These are phyloP conservation scores for Nowakowskiella sp. DNA, from an alignment of 192 early-diverging fungal genomes.

Conservation along the genomic window DNA sequence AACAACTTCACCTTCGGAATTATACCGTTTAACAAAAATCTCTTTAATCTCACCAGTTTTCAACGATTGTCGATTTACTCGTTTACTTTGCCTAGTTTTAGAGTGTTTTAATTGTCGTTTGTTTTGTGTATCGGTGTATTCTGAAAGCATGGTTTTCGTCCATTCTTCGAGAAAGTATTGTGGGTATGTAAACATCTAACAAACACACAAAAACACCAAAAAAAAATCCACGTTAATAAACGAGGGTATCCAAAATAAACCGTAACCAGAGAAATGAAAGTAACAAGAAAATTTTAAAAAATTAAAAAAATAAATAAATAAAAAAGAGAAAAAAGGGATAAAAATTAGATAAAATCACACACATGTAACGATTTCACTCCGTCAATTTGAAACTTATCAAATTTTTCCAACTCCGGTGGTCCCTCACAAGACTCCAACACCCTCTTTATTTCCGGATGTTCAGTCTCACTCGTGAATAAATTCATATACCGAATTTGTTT, in stretches of 20 bases:
- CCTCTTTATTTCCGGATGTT: conserved; percentile 11
- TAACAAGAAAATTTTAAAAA: too few relatives aligned
- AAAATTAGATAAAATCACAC: too few relatives aligned
- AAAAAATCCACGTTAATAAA: too few relatives aligned
- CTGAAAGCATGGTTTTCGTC: conserved; percentile 28
- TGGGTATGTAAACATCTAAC: conserved; percentile 40
- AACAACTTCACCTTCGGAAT: conserved; percentile 29
- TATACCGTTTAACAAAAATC: conserved; percentile 31
- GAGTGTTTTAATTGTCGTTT: conserved; percentile 7
- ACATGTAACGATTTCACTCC: too few relatives aligned
- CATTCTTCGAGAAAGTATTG: conserved; percentile 44
- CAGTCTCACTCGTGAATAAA: conserved; percentile 25
- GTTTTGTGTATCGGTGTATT: conserved; percentile 21
- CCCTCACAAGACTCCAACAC: conserved; percentile 23
- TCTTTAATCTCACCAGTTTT: conserved; percentile 14
- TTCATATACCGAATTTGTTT: too few relatives aligned
- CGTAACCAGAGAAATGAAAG: too few relatives aligned
- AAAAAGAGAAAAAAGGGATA: too few relatives aligned
- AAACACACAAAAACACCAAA: too few relatives aligned
- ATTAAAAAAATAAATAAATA: too few relatives aligned
- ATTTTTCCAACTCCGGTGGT: conserved; percentile 22
- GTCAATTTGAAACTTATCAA: conserved; percentile 36
- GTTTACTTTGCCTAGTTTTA: conserved; percentile 27
- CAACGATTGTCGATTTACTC: conserved; percentile 6
- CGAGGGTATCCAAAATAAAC: too few relatives aligned